Evolutionary conservation across 805 yeast genomes (phyloP).

Genomic region (Lachancea quebecensis): DNA sequence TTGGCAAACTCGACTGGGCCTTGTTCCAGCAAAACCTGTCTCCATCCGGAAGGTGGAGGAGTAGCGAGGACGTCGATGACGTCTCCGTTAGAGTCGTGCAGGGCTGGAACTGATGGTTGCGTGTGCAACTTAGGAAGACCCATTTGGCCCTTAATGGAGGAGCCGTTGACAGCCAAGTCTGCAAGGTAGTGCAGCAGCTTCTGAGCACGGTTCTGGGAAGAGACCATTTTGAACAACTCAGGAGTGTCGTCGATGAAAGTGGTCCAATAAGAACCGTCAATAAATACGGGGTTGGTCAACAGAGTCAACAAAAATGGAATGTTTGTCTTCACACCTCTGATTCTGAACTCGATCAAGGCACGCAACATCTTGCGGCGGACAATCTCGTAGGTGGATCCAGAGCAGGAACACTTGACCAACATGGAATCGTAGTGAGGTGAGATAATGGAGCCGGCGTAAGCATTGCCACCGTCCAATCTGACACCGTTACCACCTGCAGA

Average conservation of each 20-base stretch:
- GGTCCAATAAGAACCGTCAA: slow-evolving; percentile 90
- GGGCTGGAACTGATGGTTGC: slow-evolving; percentile 68
- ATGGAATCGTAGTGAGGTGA: slow-evolving; percentile 97
- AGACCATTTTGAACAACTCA: slow-evolving; percentile 84
- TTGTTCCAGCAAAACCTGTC: slow-evolving; percentile 72
- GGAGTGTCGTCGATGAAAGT: slow-evolving; percentile 99
- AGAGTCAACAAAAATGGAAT: slow-evolving; percentile 92
- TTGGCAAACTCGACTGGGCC: slow-evolving; percentile 91
- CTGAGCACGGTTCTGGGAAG: slow-evolving; percentile 95
- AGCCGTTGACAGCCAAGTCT: slow-evolving; percentile 92
- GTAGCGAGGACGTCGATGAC: slow-evolving; percentile 48
- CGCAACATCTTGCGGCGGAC: slow-evolving; percentile 97
- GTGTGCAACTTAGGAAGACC: slow-evolving; percentile 79
- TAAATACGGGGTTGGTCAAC: slow-evolving; percentile 83
- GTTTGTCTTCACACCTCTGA: slow-evolving; percentile 98
- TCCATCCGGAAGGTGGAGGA: slow-evolving; percentile 71
- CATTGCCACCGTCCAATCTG: slow-evolving; percentile 97
- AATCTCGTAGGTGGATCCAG: slow-evolving; percentile 96
- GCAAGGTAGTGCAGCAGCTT: slow-evolving; percentile 86
- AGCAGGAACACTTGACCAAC: slow-evolving; percentile 95
- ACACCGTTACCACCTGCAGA: slow-evolving; percentile 99
- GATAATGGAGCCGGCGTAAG: slow-evolving; percentile 93
- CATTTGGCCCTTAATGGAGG: slow-evolving; percentile 90
- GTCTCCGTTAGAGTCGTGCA: slow-evolving; percentile 57
- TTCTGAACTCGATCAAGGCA: slow-evolving; percentile 93